phyloP scores from a whole-genome alignment of 1,139 yeast species.

The Candida sp. region DNA sequence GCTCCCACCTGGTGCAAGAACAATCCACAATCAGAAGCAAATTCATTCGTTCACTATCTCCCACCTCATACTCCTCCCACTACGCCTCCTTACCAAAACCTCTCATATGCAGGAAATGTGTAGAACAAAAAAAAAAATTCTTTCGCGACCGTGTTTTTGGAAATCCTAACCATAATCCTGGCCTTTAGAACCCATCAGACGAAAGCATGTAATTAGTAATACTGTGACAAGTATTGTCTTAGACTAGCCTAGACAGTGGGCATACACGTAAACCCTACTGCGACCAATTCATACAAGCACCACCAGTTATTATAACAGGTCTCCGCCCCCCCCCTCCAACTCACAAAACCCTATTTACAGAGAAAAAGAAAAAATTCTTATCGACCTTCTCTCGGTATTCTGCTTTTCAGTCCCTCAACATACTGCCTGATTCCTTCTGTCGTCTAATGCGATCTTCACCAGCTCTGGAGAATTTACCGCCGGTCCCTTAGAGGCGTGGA shows the following conservation, averaged over 20 bases:
- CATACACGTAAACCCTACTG: no score
- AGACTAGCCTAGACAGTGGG: no score
- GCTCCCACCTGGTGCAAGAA: not conserved
- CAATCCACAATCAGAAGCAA: not conserved
- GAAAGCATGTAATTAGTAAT: not conserved
- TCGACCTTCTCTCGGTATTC: no score
- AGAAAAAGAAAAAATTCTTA: no score
- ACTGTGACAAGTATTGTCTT: not conserved
- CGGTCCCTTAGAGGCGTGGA: not conserved
- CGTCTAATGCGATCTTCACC: not conserved
- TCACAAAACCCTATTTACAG: not conserved
- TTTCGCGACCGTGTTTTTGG: not conserved
- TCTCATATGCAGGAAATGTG: not conserved
- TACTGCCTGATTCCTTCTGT: not conserved
- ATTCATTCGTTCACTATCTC: not conserved
- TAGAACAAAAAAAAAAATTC: not conserved
- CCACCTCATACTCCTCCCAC: not conserved
- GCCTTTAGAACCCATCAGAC: not conserved
- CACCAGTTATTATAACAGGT: no score
- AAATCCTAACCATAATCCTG: not conserved
- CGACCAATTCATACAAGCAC: no score
- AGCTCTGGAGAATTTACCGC: not conserved
- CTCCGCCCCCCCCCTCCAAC: not conserved
- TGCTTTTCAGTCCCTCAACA: no score
- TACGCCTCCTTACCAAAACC: not conserved